Percentiles rank a stretch among this genome's conserved stretches.
These are phyloP conservation scores for Elasticomyces elasticus DNA, from an alignment of 495 filamentous ascomycete genomes.

Conservation along the genomic window DNA sequence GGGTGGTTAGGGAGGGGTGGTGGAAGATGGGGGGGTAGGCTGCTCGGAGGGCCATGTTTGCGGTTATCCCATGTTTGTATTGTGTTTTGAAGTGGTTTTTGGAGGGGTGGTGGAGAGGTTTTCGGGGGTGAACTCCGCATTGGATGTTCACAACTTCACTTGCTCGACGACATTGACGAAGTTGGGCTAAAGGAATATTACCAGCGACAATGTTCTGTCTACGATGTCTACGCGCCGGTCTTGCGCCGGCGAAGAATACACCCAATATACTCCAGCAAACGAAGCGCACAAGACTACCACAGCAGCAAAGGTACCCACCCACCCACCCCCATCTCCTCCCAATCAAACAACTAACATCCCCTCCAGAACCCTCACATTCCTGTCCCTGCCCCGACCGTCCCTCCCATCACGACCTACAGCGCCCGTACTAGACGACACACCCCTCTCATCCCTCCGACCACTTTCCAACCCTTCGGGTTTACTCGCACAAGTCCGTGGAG, in stretches of 20 bases:
- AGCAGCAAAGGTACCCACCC: slow-evolving; percentile 14
- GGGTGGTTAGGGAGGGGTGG: slow-evolving; percentile 30
- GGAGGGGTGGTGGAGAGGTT: neutral
- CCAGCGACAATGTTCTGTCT: slow-evolving; percentile 22
- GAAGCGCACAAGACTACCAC: neutral
- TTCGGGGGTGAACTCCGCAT: too few relatives aligned
- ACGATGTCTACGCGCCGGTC: slow-evolving; percentile 20
- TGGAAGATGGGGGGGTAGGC: slow-evolving; percentile 37
- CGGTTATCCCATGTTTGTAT: neutral
- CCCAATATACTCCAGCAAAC: neutral
- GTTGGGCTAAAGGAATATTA: neutral
- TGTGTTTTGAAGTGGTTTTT: slow-evolving; percentile 24
- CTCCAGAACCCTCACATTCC: slow-evolving; percentile 29
- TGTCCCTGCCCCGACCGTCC: slow-evolving; percentile 29
- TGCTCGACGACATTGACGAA: too few relatives aligned
- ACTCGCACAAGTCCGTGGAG: slow-evolving; percentile 40
- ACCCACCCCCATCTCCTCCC: slow-evolving; percentile 1
- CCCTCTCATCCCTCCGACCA: slow-evolving; percentile 28
- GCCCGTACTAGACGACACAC: slow-evolving; percentile 33
- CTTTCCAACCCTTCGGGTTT: slow-evolving; percentile 1
- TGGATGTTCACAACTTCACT: too few relatives aligned
- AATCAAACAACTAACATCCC: neutral
- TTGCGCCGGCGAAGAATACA: neutral
- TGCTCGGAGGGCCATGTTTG: slow-evolving; percentile 29
- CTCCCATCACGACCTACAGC: slow-evolving; percentile 24